Base-by-base conservation (phyloP, 139 green algal genomes). In the Diplosphaera chodatii region DNA sequence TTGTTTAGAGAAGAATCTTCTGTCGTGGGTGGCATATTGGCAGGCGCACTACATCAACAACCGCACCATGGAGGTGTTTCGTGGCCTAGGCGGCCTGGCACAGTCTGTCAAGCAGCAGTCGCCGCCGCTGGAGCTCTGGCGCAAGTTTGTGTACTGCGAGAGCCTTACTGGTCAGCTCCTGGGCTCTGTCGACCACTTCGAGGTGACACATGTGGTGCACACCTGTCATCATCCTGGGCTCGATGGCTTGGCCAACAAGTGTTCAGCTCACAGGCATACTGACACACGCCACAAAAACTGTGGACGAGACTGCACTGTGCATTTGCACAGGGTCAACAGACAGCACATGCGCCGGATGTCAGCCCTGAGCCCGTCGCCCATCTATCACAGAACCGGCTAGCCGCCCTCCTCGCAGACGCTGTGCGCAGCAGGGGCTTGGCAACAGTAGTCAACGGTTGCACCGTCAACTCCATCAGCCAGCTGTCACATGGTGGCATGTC, bases 41-140 rank as follows among this genome's bases (percentile, higher is more conserved):
- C 48, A 77, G 75, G 76, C 77, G 63, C 94, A 98, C 72, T 95
- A 94, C 70, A 95, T 98, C 69, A 98, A 97, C 79, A 91, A 92
- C 74, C 77, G 94, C 1, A 95, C 91, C 55, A 67, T 72, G 70
- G 70, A 89, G 80, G 77, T 93, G 25, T 86, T 91, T 25, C 76
- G 86, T 1, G 63, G 41, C 1, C 63, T 91, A 2, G 74, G 63
- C 34, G 73, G 72, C 30, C 64, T 94, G 59, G 80, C 85, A 25
- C 64, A 27, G 0, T 70, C 80, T 32, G 82, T 95, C 22, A 22
- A 63, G n/a, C 59, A 29, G 3, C 21, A 8, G 16, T 88, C 75
- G 64, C 93, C 92, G 1, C 85, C 87, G 3, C 76, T 96, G 68
- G 71, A 86, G 1, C 22, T 95, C 32, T 98, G 93, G 93, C 83